Percentiles rank a stretch among this genome's conserved stretches.
Conservation (phyloP, 192 early-diverging fungal species). For the Linnemannia zychae region DNA sequence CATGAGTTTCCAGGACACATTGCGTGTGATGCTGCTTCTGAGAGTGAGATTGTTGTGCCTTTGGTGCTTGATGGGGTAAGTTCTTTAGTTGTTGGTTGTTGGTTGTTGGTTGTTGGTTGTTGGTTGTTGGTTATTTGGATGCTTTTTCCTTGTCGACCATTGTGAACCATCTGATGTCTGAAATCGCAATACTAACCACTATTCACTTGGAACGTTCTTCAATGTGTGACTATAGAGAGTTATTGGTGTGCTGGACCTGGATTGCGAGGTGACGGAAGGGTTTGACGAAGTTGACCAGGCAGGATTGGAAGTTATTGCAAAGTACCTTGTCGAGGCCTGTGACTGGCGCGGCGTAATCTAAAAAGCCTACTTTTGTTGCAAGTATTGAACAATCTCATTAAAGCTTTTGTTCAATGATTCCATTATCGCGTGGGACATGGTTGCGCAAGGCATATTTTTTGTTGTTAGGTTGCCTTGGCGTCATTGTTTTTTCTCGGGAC, state of each 20-base stretch:
- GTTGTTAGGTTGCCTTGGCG: too few relatives aligned
- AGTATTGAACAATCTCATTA: background rate
- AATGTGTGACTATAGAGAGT: slow-evolving; percentile 56
- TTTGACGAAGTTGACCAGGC: slow-evolving; percentile 78
- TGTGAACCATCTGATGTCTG: background rate
- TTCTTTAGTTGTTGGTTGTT: background rate
- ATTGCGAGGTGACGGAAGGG: slow-evolving; percentile 71
- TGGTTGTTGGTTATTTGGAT: slow-evolving; percentile 17
- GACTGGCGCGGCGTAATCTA: slow-evolving; percentile 57
- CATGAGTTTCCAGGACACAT: slow-evolving; percentile 91
- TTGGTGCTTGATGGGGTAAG: slow-evolving; percentile 66
- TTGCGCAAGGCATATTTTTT: too few relatives aligned
- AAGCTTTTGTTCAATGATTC: too few relatives aligned
- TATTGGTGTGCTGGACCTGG: slow-evolving; percentile 80
- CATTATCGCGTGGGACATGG: too few relatives aligned
- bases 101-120: background rate
- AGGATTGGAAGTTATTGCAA: slow-evolving; percentile 75
- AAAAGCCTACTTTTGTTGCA: too few relatives aligned
- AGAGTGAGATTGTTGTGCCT: slow-evolving; percentile 92
- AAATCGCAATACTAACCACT: background rate
- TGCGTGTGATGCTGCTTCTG: slow-evolving; percentile 88
- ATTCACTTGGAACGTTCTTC: too few relatives aligned
- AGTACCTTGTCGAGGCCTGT: slow-evolving; percentile 62
- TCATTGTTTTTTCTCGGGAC: too few relatives aligned
- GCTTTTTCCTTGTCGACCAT: too few relatives aligned